Evolutionary conservation across 371 early-diverging fungal species (phyloP), one percentile per base, ranked within the genome.

Genomic region (Saksenaea oblongispora): DNA sequence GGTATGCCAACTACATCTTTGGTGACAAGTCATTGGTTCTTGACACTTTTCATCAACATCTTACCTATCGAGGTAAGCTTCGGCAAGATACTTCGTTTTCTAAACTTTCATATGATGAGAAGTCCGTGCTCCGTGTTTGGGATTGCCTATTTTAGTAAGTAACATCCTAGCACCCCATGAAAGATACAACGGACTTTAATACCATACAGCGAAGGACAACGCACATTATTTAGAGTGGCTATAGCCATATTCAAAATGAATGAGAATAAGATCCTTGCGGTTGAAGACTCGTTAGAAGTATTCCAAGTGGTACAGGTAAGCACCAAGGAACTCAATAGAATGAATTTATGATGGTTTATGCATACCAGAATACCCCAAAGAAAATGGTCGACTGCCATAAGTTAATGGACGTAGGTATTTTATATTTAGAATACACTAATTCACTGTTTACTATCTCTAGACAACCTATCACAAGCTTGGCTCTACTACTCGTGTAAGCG

Each of bases 81-180:
- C n/a, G 17, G 27, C 9, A 62, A 15, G n/a, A 34, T 54, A 59
- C 35, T 14, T 31, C 47, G 53, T 61, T 66, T 39, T n/a, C 59
- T 34, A 39, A 18, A 28, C 8, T 34, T 34, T 36, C 53, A 47
- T 54, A 1, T 22, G 26, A 9, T 47, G 72, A 87, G 84, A 73
- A 87, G 84, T 87, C 90, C 28, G 88, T 90, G 8, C 76, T 93
- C 5, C 84, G 94, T 27, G 88, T 92, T 7, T 93, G 95, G 93
- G 95, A 93, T 84, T 87, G 88, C 62, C 86, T 93, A 54, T 89
- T 90, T 66, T 92, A 90, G 85, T 85, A 83, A 74, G 69, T 61
- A 36, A 4, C 28, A 39, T 44, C 37, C n/a, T n/a, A n/a, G n/a
- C n/a, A n/a, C n/a, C n/a, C n/a, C n/a, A n/a, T n/a, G n/a, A 13